Evolutionary conservation across 805 yeast genomes (phyloP), one percentile per base, ranked within the genome.

Genomic region (Wickerhamiella qilinensis): DNA sequence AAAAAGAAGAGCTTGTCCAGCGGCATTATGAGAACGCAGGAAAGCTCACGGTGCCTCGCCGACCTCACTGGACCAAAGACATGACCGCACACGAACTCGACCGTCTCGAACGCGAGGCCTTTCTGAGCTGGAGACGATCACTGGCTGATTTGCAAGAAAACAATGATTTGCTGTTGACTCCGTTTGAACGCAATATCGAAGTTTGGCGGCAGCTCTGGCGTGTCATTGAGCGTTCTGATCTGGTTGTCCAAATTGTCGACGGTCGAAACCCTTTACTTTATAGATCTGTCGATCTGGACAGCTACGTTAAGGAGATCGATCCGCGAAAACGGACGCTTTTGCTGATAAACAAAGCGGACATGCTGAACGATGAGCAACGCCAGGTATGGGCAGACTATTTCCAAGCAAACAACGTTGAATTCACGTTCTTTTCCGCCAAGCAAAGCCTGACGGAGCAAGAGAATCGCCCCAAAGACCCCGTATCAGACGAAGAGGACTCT

Each of bases 121-220:
- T 91, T 53, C 68, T 91, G 51, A 78, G 81, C 22, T 91, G 99
- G 99, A 74, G 99, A 63, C 69, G 97, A 54, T 76, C 75, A 37
- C 67, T 91, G 44, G 98, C 98, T 0, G 59, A 68, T 33, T 64
- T 91, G 40, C 93, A 86, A 46, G 94, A 88, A 56, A 71, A 69
- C 48, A 74, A 84, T 46, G 94, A 88, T 57, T 65, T 91, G 51
- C 64, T 86, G 42, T 68, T 91, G 55, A 91, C 98, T 0, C 98
- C 98, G 3, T 91, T 88, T 55, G 98, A 91, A 64, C 75, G 98
- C 64, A 91, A 91, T 57, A 66, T 91, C 46, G 95, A 88, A 66
- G 96, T 91, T 42, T 91, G 98, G 98, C 76, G 91, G 55, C 98
- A 91, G 61, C 65, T 91, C 47, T 91, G 98, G 98, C 73, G 98